These are phyloP conservation scores for Monilinia fructigena DNA, from an alignment of 2,329 filamentous ascomycete species.

Conservation along the genomic window DNA sequence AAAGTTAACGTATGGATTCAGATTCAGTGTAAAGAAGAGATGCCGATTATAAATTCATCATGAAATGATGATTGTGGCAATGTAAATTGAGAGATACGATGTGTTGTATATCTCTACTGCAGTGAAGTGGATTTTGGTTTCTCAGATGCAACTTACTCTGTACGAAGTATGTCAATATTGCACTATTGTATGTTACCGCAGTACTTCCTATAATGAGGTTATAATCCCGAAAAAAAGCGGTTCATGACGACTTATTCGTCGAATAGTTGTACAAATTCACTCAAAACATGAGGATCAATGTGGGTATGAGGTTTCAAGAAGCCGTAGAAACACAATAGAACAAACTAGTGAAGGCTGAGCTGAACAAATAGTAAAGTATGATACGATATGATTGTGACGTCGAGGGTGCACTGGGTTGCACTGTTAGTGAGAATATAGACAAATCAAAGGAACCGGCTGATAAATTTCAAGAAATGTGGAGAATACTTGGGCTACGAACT, in stretches of 20 bases:
- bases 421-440: not conserved
- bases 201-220: not conserved
- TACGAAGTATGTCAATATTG: not conserved
- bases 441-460: conserved; percentile 3
- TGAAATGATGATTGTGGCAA: conserved; percentile 6
- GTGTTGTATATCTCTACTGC: conserved; percentile 9
- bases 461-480: not conserved
- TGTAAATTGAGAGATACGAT: not conserved
- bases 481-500: not conserved
- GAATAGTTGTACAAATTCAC: not conserved
- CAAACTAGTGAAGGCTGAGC: conserved; percentile 14
- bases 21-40: not conserved
- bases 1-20: conserved; percentile 3
- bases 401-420: not conserved
- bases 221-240: not conserved
- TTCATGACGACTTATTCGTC: not conserved
- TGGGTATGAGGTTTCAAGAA: conserved; percentile 10
- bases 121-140: conserved; percentile 20
- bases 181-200: not conserved
- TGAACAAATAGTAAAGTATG: conserved; percentile 3
- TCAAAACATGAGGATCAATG: not conserved
- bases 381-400: conserved; percentile 12
- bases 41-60: conserved; percentile 14
- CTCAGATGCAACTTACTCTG: not conserved
- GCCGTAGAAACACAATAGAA: conserved; percentile 2